Conservation (phyloP, 352 stramenopile species). For the Phytophthora boehmeriae region DNA sequence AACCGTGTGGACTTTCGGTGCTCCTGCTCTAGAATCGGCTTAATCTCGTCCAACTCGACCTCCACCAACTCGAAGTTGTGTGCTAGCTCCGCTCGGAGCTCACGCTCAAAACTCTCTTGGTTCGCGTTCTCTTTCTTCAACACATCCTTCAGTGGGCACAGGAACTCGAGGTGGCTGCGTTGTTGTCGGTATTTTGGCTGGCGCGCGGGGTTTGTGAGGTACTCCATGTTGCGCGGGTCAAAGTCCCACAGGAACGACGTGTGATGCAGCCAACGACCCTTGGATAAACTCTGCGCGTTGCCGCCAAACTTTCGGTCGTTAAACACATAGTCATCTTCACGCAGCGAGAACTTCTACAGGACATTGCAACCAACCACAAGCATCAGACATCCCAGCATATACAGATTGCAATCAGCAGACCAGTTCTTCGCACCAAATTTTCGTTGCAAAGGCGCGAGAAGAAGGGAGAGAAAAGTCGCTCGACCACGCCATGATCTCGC, state of each 20-base stretch:
- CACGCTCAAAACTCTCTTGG: slow-evolving; percentile 48
- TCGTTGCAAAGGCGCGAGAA: slow-evolving; percentile 61
- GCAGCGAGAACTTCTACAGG: slow-evolving; percentile 84
- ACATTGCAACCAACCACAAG: slow-evolving; percentile 4
- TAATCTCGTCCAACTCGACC: slow-evolving; percentile 50
- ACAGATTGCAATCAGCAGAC: slow-evolving; percentile 1
- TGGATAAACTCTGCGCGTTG: slow-evolving; percentile 97
- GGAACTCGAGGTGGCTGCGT: slow-evolving; percentile 93
- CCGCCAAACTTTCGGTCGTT: slow-evolving; percentile 95
- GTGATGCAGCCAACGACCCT: slow-evolving; percentile 96
- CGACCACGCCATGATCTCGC: slow-evolving; percentile 94
- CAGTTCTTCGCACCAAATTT: slow-evolving; percentile 22
- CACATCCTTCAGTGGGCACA: slow-evolving; percentile 90
- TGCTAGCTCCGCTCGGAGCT: slow-evolving; percentile 53
- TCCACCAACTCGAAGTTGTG: slow-evolving; percentile 68
- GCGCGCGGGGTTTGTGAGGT: slow-evolving; percentile 94
- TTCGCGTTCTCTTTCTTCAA: slow-evolving; percentile 43
- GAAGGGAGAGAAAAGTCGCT: slow-evolving; percentile 76
- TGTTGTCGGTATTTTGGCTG: slow-evolving; percentile 94
- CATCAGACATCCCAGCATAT: neutral
- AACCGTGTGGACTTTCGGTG: slow-evolving; percentile 76
- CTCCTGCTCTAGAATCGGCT: slow-evolving; percentile 53
- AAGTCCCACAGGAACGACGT: slow-evolving; percentile 98
- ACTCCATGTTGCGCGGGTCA: slow-evolving; percentile 93
- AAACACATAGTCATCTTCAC: slow-evolving; percentile 97